phyloP scores from a whole-genome alignment of 108 stramenopile genomes.

The Poteriospumella lacustris region DNA sequence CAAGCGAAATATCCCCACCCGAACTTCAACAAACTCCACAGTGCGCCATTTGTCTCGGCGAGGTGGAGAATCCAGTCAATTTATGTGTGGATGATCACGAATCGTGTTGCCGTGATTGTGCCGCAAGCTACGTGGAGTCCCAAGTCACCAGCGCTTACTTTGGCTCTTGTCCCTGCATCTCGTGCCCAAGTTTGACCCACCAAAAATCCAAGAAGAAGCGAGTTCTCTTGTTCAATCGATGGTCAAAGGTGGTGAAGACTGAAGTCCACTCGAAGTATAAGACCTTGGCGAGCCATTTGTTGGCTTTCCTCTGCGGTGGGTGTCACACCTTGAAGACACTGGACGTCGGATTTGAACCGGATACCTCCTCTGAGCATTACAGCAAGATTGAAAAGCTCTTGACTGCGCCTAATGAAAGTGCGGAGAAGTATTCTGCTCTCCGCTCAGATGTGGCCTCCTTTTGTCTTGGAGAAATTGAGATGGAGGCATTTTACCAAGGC shows the following conservation, averaged over 20 bases:
- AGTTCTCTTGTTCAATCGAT: background rate
- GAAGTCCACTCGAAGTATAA: background rate
- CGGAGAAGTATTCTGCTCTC: background rate
- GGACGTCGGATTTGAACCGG: background rate
- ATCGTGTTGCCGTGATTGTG: background rate
- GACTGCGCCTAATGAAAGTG: background rate
- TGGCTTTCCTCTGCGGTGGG: constrained; percentile 13
- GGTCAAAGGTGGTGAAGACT: background rate
- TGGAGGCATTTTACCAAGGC: background rate
- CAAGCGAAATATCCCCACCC: too few species aligned
- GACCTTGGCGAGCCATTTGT: background rate
- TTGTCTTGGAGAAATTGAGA: background rate
- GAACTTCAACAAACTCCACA: too few species aligned
- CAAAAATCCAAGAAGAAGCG: background rate
- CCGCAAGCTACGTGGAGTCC: background rate
- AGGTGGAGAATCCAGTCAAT: background rate
- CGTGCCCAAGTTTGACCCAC: background rate
- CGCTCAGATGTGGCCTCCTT: background rate
- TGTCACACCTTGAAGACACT: constrained; percentile 4
- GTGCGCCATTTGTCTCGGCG: background rate
- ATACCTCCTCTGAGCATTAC: background rate
- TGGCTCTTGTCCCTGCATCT: background rate
- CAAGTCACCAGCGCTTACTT: background rate
- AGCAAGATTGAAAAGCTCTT: background rate
- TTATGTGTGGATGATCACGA: background rate